Conservation (phyloP, 805 yeast genomes). For the Candida sithepensis region DNA sequence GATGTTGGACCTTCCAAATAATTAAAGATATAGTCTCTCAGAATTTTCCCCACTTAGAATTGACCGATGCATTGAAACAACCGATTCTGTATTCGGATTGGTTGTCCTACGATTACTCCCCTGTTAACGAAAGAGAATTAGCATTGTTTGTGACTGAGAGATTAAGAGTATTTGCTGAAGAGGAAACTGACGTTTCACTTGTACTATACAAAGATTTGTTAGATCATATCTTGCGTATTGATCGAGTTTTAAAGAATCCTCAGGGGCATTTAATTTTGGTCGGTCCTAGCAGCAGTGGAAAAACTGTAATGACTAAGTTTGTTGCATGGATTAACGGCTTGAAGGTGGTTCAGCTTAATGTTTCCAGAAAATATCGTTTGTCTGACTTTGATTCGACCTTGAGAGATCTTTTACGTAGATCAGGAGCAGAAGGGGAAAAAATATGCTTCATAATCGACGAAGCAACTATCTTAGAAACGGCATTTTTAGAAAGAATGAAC, state of each 20-base stretch:
- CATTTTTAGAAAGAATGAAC: slow-evolving; percentile 89
- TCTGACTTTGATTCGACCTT: slow-evolving; percentile 66
- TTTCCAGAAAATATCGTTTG: slow-evolving; percentile 50
- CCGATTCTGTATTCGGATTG: slow-evolving; percentile 74
- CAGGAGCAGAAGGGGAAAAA: slow-evolving; percentile 55
- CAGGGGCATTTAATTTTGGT: slow-evolving; percentile 89
- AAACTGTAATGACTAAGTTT: slow-evolving; percentile 69
- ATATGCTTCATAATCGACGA: slow-evolving; percentile 79
- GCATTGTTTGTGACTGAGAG: slow-evolving; percentile 57
- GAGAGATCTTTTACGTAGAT: slow-evolving; percentile 45
- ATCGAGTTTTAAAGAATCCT: slow-evolving; percentile 74
- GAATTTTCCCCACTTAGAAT: slow-evolving; percentile 46
- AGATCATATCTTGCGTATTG: slow-evolving; percentile 74
- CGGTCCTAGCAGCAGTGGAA: slow-evolving; percentile 82
- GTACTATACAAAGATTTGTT: slow-evolving; percentile 67
- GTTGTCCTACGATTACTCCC: slow-evolving; percentile 60
- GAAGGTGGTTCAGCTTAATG: slow-evolving; percentile 52
- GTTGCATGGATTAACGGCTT: slow-evolving; percentile 92
- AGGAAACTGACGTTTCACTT: slow-evolving; percentile 59
- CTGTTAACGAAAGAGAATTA: slow-evolving; percentile 49
- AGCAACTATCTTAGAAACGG: slow-evolving; percentile 66
- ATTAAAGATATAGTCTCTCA: slow-evolving; percentile 30
- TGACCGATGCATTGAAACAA: slow-evolving; percentile 31
- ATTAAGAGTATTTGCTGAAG: slow-evolving; percentile 70
- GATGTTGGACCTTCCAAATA: slow-evolving; percentile 44